Base-by-base conservation (phyloP, 768 basidiomycete species). In the Panaeolus papilionaceus region DNA sequence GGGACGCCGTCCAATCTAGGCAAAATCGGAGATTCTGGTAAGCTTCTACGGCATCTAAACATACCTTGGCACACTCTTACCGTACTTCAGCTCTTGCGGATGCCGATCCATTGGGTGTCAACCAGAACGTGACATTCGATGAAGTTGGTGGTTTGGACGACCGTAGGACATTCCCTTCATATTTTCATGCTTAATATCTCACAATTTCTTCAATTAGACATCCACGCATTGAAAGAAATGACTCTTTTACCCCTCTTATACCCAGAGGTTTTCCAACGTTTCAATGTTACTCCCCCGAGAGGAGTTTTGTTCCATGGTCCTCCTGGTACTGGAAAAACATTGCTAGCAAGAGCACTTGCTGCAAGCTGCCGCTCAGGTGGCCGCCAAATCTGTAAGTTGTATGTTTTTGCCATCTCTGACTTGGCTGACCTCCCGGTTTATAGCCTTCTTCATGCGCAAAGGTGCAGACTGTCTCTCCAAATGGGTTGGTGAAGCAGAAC, bases 381-480 rank as follows among this genome's bases (percentile, higher is more conserved):
- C 47, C 90, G 92, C 68, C 90, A 92, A 71, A 95, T 98, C 61
- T 92, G 95, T 96, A 76, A 63, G 93, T 84, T 37, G 33, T 39
- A 58, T 61, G 4, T 51, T 64, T 20, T 20, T 37, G 64, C 38
- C 62, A 67, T 20, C 38, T 44, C 23, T 42, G 11, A 68, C 45
- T 7, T 37, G 11, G 12, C 54, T 33, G 16, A 58, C 54, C 33
- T 16, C 4, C n/a, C 23, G 37, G 47, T 23, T 33, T 16, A 0
- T 71, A 96, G 96, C 98, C 1, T 99, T 99, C 83, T 99, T 97
- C 85, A 99, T 99, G 98, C 92, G 98, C 62, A 99, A 99, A 80
- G 98, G 98, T 20, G 98, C 98, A 39, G 98, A 99, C 78, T 94
- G 93, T 71, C 84, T 99, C 37, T 96, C 95, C 7, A 99, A 99